Evolutionary conservation across 345 rosid genomes (phyloP), one percentile per base, ranked within the genome.

Genomic region (Dimocarpus longan): DNA sequence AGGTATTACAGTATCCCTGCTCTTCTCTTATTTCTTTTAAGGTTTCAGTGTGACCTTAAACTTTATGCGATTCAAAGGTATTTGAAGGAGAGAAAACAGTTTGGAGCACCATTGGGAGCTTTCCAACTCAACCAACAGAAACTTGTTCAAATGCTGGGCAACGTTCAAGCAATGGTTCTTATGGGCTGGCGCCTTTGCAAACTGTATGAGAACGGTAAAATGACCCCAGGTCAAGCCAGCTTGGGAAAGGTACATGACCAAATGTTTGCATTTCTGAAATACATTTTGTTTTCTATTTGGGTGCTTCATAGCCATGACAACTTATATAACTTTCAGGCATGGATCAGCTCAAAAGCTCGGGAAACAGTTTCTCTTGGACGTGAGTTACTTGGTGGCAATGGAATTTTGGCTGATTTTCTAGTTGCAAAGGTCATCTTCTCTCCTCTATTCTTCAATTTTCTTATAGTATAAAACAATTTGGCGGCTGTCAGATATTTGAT

Each of bases 151-250:
- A 94, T 96, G 91, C 86, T 94, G 76, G 95, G 98, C 22, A 90
- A 94, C 83, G 84, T 96, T 77, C 98, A 96, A 83, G 98, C 97
- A 15, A 96, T 96, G 97, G 64, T 86, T 79, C 92, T 96, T 13
- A 88, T 96, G 81, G 98, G 98, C 76, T 96, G 98, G 98, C 95
- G 98, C 75, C 89, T 96, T 54, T 96, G 99, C 90, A 94, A 94
- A 82, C 71, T 93, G 75, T 96, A 94, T 68, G 99, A 96, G 83
- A 63, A 73, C 12, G 98, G 95, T 78, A 87, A 81, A 80, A 91
- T 97, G 95, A 97, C 99, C 65, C 87, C 94, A 0, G 99, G 98
- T 79, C 97, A 93, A 43, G 98, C 98, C 82, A 97, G 99, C 89
- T 86, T 94, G 84, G 99, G 91, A 82, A 97, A 97, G 98, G 99